Evolutionary conservation across 805 yeast genomes (phyloP).

Genomic region (Lipomyces japonicus): DNA sequence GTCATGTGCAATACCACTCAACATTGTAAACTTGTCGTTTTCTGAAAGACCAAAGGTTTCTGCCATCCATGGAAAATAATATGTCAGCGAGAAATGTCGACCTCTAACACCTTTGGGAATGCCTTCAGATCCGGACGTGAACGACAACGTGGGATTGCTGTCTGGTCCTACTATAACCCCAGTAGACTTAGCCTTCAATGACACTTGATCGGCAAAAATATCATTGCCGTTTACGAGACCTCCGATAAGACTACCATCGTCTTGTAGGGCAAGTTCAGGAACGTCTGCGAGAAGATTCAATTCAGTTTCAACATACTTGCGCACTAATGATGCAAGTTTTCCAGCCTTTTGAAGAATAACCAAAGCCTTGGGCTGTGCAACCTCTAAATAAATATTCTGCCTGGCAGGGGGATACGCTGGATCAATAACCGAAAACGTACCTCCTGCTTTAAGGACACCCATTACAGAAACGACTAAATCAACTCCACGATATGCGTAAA

Average conservation of each 20-base stretch:
- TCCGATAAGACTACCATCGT: slow-evolving; percentile 68
- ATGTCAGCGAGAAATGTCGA: slow-evolving; percentile 93
- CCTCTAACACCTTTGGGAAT: slow-evolving; percentile 98
- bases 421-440: slow-evolving; percentile 96
- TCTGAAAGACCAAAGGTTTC: slow-evolving; percentile 70
- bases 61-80: slow-evolving; percentile 99
- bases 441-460: slow-evolving; percentile 98
- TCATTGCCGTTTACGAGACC: slow-evolving; percentile 43
- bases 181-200: slow-evolving; percentile 53
- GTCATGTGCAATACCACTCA: slow-evolving; percentile 98
- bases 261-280: slow-evolving; percentile 71
- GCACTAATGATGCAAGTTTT: slow-evolving; percentile 67
- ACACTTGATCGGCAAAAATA: slow-evolving; percentile 47
- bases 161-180: slow-evolving; percentile 97
- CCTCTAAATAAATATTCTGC: slow-evolving; percentile 87
- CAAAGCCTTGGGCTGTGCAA: slow-evolving; percentile 88
- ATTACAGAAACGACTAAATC: slow-evolving; percentile 94
- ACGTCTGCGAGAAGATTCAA: slow-evolving; percentile 68
- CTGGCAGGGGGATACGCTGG: slow-evolving; percentile 99
- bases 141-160: slow-evolving; percentile 91
- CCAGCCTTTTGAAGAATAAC: slow-evolving; percentile 93
- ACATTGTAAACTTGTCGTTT: slow-evolving; percentile 90
- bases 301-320: slow-evolving; percentile 68
- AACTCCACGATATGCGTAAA: slow-evolving; percentile 95
- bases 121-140: slow-evolving; percentile 98